phyloP scores from a whole-genome alignment of 768 basidiomycete genomes.

The Botryobasidium botryosum region DNA sequence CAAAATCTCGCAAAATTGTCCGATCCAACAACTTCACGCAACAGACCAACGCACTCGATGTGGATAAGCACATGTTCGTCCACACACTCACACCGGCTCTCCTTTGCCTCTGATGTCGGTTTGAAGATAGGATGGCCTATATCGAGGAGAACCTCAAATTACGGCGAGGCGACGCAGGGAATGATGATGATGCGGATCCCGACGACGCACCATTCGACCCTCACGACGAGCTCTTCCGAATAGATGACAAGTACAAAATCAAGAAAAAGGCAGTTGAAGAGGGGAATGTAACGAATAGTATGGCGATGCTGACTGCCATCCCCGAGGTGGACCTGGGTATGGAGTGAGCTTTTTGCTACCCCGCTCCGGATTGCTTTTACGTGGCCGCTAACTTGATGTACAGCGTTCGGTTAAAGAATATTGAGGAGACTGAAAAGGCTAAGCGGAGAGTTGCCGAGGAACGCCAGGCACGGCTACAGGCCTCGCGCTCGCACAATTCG shows the following conservation, averaged over 20 bases:
- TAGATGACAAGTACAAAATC: conserved; percentile 34
- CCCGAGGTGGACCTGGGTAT: conserved; percentile 97
- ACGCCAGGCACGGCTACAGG: conserved; percentile 36
- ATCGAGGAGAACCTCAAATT: conserved; percentile 87
- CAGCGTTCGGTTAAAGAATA: conserved; percentile 82
- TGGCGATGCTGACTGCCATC: conserved; percentile 94
- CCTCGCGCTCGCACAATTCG: conserved; percentile 40
- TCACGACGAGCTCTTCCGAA: conserved; percentile 58
- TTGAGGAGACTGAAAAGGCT: conserved; percentile 94
- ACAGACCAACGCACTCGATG: conserved; percentile 88
- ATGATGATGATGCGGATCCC: conserved; percentile 27
- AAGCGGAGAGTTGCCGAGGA: conserved; percentile 72
- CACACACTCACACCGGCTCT: background rate
- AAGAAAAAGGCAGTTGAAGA: conserved; percentile 42
- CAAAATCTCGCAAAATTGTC: conserved; percentile 55
- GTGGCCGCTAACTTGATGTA: background rate
- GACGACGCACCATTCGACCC: conserved; percentile 36
- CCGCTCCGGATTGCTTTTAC: background rate
- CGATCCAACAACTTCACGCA: conserved; percentile 90
- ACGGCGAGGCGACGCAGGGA: conserved; percentile 37
- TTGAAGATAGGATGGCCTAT: conserved; percentile 70
- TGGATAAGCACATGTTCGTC: conserved; percentile 93
- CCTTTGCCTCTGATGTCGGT: background rate
- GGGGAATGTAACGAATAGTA: conserved; percentile 81
- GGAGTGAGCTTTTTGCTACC: conserved; percentile 50